Evolutionary conservation across 1,284 basidiomycete species (phyloP).

Genomic region (Pascua sp.): DNA sequence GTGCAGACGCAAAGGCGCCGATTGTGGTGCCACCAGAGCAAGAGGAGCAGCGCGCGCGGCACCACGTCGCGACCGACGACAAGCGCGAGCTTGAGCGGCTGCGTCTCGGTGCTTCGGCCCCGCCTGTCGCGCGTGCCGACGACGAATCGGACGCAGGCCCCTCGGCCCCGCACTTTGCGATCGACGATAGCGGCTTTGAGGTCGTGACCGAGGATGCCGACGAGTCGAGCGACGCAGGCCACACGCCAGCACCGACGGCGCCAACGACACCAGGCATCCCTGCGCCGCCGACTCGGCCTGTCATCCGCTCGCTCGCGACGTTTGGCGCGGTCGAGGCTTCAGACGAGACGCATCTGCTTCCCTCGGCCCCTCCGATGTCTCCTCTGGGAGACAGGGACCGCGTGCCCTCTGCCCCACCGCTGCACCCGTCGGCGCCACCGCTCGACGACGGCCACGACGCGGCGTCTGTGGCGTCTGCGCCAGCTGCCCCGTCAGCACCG

Average conservation of each 20-base stretch:
- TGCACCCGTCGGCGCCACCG: slow-evolving; percentile 10
- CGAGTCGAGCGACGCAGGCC: slow-evolving; percentile 1
- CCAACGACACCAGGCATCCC: slow-evolving; percentile 13
- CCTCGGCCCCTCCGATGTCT: slow-evolving; percentile 24
- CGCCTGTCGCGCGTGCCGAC: slow-evolving; percentile 24
- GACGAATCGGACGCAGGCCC: slow-evolving; percentile 8
- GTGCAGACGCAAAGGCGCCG: slow-evolving; percentile 38
- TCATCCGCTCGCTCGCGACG: slow-evolving; percentile 14
- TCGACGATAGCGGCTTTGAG: slow-evolving; percentile 48
- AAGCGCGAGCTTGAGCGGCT: slow-evolving; percentile 44
- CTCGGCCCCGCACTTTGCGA: slow-evolving; percentile 40
- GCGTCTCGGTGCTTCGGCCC: slow-evolving; percentile 39
- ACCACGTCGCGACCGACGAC: slow-evolving; percentile 49
- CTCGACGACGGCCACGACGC: background rate
- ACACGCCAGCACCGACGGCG: background rate
- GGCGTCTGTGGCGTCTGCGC: background rate
- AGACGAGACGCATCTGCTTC: slow-evolving; percentile 20
- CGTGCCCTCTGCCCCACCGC: background rate
- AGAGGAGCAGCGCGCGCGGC: slow-evolving; percentile 12
- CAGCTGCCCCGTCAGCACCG: slow-evolving; percentile 18
- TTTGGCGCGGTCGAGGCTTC: background rate
- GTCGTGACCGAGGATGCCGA: slow-evolving; percentile 4
- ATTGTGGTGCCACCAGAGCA: slow-evolving; percentile 9
- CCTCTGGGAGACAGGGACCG: background rate
- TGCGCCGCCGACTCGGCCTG: slow-evolving; percentile 14